Percentiles rank a stretch among this genome's conserved stretches.
These are phyloP conservation scores for Fomitopsis palustris DNA, from an alignment of 1,284 basidiomycete genomes.

Conservation along the genomic window DNA sequence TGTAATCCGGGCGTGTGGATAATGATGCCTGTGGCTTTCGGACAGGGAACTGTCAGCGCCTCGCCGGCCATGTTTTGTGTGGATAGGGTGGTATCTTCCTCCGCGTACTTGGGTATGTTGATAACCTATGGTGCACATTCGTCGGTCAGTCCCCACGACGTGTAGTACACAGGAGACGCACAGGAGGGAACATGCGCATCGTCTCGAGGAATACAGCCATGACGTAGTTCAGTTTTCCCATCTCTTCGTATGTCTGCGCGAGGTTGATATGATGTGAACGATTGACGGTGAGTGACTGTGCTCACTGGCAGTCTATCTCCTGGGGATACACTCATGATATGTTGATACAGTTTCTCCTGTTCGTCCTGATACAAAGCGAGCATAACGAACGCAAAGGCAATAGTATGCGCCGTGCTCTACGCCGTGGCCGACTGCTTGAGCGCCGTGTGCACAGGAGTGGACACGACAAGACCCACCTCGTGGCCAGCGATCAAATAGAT, in stretches of 20 bases:
- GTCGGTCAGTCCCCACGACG: too few species aligned
- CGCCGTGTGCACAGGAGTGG: background rate
- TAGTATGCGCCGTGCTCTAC: slow-evolving; percentile 49
- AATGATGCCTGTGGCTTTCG: slow-evolving; percentile 38
- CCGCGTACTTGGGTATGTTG: slow-evolving; percentile 47
- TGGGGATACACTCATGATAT: slow-evolving; percentile 42
- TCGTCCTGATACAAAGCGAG: slow-evolving; percentile 53
- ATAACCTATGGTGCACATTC: slow-evolving; percentile 33
- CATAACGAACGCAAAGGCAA: slow-evolving; percentile 53
- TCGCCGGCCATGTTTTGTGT: slow-evolving; percentile 38
- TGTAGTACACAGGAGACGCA: too few species aligned
- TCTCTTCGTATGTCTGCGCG: slow-evolving; percentile 42
- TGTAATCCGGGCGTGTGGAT: slow-evolving; percentile 44
- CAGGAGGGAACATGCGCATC: slow-evolving; percentile 56
- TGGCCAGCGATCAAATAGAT: slow-evolving; percentile 43
- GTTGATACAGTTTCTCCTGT: slow-evolving; percentile 56
- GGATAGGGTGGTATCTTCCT: slow-evolving; percentile 43
- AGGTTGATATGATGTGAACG: background rate
- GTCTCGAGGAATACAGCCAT: slow-evolving; percentile 59
- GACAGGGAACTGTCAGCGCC: slow-evolving; percentile 38
- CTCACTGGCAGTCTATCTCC: slow-evolving; percentile 40
- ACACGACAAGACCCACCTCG: background rate
- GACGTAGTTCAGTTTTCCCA: slow-evolving; percentile 40
- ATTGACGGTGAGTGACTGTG: background rate
- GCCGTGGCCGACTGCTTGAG: slow-evolving; percentile 4